These are phyloP conservation scores for Puccinia triticina DNA, from an alignment of 1,284 basidiomycete species.

Conservation along the genomic window DNA sequence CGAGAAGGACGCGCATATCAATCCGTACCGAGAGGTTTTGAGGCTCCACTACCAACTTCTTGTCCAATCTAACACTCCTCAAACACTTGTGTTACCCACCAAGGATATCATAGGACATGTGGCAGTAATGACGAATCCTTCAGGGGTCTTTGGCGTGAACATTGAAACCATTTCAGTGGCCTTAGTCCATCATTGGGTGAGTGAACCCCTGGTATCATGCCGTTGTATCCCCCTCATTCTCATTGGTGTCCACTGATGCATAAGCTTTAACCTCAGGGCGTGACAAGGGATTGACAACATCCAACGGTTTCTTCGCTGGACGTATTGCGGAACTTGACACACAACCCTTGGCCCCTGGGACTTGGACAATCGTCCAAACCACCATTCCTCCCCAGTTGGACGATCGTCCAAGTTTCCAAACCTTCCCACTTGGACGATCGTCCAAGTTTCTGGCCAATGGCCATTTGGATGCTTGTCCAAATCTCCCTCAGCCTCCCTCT, in stretches of 20 bases:
- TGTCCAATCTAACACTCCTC: background rate
- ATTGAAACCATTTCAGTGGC: background rate
- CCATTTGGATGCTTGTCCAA: background rate
- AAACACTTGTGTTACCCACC: background rate
- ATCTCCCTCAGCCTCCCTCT: background rate
- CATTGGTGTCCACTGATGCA: too few relatives aligned
- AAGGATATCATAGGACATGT: background rate
- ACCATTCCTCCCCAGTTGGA: background rate
- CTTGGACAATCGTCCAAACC: background rate
- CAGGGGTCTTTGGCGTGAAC: background rate
- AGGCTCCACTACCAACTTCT: background rate
- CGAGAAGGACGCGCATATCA: background rate
- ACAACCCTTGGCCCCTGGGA: background rate
- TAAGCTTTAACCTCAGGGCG: too few relatives aligned
- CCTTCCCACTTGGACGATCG: background rate
- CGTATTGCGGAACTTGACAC: too few relatives aligned
- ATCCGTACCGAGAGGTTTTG: background rate
- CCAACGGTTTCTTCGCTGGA: too few relatives aligned
- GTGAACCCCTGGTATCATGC: background rate
- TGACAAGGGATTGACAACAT: too few relatives aligned
- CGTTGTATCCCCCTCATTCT: background rate
- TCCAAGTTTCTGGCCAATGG: background rate
- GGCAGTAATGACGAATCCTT: background rate
- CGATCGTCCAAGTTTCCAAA: too few relatives aligned
- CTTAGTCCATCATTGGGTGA: conserved; percentile 15